Conservation (phyloP, 106 monocot species). For the Alisma plantagoaquatica region DNA sequence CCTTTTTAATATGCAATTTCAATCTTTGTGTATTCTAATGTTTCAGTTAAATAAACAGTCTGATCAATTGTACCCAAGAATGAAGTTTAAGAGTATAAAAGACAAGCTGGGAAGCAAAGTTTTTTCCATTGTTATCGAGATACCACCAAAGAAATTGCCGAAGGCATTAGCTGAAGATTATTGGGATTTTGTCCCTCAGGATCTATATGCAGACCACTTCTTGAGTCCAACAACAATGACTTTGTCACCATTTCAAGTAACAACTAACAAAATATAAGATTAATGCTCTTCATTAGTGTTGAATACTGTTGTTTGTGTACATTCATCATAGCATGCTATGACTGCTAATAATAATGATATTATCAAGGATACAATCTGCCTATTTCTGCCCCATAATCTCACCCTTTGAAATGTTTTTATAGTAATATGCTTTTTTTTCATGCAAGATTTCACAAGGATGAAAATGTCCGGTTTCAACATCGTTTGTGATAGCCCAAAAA, state of each 20-base stretch:
- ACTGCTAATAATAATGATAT: background rate
- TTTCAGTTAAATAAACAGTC: conserved; percentile 18
- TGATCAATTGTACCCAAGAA: conserved; percentile 36
- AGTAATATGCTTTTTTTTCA: too few relatives aligned
- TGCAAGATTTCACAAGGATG: too few relatives aligned
- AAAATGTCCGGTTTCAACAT: too few relatives aligned
- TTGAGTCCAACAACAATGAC: conserved; percentile 9
- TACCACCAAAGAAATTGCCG: conserved; percentile 33
- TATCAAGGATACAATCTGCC: background rate
- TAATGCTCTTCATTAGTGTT: background rate
- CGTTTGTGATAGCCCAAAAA: too few relatives aligned
- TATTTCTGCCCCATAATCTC: background rate
- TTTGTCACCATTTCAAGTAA: conserved; percentile 61
- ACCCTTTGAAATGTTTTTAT: too few relatives aligned
- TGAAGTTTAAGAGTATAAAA: conserved; percentile 45
- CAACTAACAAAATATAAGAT: background rate
- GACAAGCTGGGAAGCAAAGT: conserved; percentile 23
- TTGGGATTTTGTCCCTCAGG: conserved; percentile 52
- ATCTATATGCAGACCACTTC: conserved; percentile 11
- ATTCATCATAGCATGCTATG: background rate
- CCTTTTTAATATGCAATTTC: background rate
- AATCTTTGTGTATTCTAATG: background rate
- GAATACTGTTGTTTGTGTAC: background rate
- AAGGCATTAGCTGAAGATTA: conserved; percentile 50
- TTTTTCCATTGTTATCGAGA: conserved; percentile 34